These are phyloP conservation scores for Quercus wislizeni DNA, from an alignment of 306 rosid species.

Conservation along the genomic window DNA sequence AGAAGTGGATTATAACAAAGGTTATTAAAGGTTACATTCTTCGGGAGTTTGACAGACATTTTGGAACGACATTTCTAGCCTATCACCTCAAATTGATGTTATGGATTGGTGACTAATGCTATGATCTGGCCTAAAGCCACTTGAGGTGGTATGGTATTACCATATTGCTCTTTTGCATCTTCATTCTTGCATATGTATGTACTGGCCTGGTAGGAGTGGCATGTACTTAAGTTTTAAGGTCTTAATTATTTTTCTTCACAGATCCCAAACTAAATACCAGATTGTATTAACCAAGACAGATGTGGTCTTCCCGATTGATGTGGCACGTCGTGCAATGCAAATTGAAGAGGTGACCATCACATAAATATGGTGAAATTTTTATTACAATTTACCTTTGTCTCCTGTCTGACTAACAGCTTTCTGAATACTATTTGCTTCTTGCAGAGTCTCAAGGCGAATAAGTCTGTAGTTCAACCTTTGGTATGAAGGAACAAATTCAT, in stretches of 20 bases:
- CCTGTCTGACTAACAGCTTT: conserved; percentile 31
- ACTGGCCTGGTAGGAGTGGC: neutral
- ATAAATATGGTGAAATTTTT: neutral
- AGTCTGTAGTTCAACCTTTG: conserved; percentile 79
- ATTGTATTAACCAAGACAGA: conserved; percentile 85
- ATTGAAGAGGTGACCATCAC: conserved; percentile 73
- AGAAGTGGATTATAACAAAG: neutral
- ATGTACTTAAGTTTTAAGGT: conserved; percentile 13
- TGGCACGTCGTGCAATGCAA: conserved; percentile 89
- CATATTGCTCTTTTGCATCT: neutral
- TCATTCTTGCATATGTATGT: neutral
- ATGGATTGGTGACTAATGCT: neutral
- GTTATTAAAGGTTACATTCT: neutral
- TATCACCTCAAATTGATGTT: neutral
- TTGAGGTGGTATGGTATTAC: neutral
- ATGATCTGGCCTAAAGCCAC: neutral
- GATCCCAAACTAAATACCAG: conserved; percentile 88
- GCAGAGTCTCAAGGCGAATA: conserved; percentile 70
- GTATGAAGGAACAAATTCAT: conserved; percentile 39
- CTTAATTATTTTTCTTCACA: conserved; percentile 33
- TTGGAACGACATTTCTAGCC: neutral
- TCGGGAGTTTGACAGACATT: neutral
- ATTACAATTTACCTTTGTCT: conserved; percentile 5
- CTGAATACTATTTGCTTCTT: conserved; percentile 5
- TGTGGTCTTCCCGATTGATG: conserved; percentile 77